Evolutionary conservation across 805 yeast genomes (phyloP).

Genomic region (Zygosaccharomyces bailii): DNA sequence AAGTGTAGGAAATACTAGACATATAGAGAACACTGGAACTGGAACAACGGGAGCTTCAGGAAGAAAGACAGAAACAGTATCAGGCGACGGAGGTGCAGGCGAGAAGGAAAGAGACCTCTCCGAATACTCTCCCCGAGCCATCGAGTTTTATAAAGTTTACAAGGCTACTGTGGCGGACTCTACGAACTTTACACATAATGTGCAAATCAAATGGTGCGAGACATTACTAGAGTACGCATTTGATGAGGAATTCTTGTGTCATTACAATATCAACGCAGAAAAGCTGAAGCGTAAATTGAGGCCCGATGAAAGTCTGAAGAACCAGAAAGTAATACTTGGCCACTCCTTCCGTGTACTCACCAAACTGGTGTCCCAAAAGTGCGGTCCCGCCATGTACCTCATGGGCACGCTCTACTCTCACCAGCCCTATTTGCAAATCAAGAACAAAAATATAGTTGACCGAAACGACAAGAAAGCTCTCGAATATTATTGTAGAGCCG

Average conservation of each 20-base stretch:
- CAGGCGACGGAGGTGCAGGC: no score
- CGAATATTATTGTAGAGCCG: slow-evolving; percentile 56
- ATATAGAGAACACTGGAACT: no score
- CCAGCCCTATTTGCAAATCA: slow-evolving; percentile 43
- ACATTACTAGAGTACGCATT: slow-evolving; percentile 48
- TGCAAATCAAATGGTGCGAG: slow-evolving; percentile 66
- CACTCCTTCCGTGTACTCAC: slow-evolving; percentile 60
- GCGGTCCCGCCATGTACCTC: slow-evolving; percentile 53
- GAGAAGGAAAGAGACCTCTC: slow-evolving; percentile 16
- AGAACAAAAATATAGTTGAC: slow-evolving; percentile 47
- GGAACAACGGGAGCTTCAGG: no score
- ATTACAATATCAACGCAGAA: slow-evolving; percentile 48
- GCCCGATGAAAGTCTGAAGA: slow-evolving; percentile 45
- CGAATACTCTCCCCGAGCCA: slow-evolving; percentile 21
- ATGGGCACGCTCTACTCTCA: slow-evolving; percentile 62
- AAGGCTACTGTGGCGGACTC: slow-evolving; percentile 28
- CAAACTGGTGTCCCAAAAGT: slow-evolving; percentile 48
- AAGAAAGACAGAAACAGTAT: no score
- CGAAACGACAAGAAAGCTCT: slow-evolving; percentile 60
- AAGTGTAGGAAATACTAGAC: no score
- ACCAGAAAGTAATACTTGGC: slow-evolving; percentile 51
- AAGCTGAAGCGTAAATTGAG: slow-evolving; percentile 39
- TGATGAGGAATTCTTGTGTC: slow-evolving; percentile 40
- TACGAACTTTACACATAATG: slow-evolving; percentile 41
- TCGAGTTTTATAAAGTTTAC: slow-evolving; percentile 26